Evolutionary conservation across 495 filamentous ascomycete genomes (phyloP).

Genomic region (Hapsidospora chrysogenum): DNA sequence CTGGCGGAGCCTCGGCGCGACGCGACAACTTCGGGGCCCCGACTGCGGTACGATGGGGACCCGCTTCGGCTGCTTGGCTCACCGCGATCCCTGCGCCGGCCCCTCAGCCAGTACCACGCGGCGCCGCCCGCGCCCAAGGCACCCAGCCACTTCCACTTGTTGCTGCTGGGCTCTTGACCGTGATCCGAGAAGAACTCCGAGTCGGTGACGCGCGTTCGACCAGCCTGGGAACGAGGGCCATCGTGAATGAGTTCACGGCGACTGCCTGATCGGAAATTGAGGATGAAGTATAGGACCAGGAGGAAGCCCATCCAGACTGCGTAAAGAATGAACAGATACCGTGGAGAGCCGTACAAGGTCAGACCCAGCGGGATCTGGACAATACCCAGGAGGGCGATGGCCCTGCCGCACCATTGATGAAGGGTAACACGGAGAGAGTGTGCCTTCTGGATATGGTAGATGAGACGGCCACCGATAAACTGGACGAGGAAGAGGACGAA

Average conservation of each 20-base stretch:
- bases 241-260: conserved; percentile 22
- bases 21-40: conserved; percentile 26
- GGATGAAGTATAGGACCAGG: conserved; percentile 51
- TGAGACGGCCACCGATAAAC: conserved; percentile 55
- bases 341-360: conserved; percentile 82
- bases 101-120: conserved; percentile 35
- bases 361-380: conserved; percentile 80
- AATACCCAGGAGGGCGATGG: conserved; percentile 61
- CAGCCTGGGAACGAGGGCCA: conserved; percentile 18
- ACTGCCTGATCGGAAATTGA: conserved; percentile 46
- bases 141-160: conserved; percentile 26
- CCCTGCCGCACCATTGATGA: conserved; percentile 77
- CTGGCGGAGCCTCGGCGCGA: conserved; percentile 31
- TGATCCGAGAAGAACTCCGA: conserved; percentile 7
- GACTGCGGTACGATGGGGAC: conserved; percentile 15
- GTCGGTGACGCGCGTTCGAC: conserved; percentile 8
- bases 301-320: conserved; percentile 53
- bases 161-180: conserved; percentile 23
- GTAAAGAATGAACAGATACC: conserved; percentile 69
- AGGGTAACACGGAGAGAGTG: conserved; percentile 58
- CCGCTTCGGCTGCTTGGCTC: conserved; percentile 15
- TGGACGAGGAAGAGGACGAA: conserved; percentile 76
- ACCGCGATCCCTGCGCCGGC: conserved; percentile 17
- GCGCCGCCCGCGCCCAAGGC: conserved; percentile 44
- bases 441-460: conserved; percentile 36